These are phyloP conservation scores for Jaenimonas drosophilae DNA, from an alignment of 208 protist species.

Conservation along the genomic window DNA sequence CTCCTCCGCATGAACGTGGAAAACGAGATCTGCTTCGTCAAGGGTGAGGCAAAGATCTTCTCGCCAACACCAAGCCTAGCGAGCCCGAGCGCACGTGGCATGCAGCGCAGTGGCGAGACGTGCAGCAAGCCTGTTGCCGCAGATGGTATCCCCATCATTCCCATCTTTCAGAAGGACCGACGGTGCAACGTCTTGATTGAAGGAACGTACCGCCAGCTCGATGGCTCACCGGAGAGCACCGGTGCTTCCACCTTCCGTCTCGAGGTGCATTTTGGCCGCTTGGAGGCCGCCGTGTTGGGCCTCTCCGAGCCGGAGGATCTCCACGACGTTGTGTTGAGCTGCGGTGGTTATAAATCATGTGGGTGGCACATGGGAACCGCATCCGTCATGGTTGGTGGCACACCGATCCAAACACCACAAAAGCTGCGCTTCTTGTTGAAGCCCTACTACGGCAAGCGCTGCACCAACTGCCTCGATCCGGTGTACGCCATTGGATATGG, in stretches of 20 bases:
- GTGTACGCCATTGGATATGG: conserved; percentile 75
- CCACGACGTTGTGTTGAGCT: conserved; percentile 64
- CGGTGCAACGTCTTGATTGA: conserved; percentile 44
- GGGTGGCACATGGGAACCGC: conserved; percentile 76
- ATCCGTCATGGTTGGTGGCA: conserved; percentile 19
- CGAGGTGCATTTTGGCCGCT: conserved; percentile 57
- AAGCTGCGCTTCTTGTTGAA: conserved; percentile 67
- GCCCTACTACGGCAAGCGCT: conserved; percentile 55
- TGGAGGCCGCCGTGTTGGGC: conserved; percentile 64
- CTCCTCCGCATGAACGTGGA: conserved; percentile 69
- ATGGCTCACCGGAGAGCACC: conserved; percentile 15
- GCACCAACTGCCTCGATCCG: conserved; percentile 77
- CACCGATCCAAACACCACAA: conserved; percentile 21
- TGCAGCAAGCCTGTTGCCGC: conserved; percentile 29
- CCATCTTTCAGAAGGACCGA: conserved; percentile 38
- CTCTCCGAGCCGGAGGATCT: conserved; percentile 23
- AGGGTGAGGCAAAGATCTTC: conserved; percentile 69
- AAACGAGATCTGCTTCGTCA: conserved; percentile 69
- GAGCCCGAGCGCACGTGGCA: conserved; percentile 38
- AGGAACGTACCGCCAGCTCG: conserved; percentile 31
- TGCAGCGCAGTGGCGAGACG: conserved; percentile 30
- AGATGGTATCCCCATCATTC: conserved; percentile 54
- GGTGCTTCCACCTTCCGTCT: conserved; percentile 41
- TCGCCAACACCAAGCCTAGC: conserved; percentile 51
- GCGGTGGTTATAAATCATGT: conserved; percentile 54